These are phyloP conservation scores for Aureoboletus auriporus DNA, from an alignment of 768 basidiomycete genomes.

Conservation along the genomic window DNA sequence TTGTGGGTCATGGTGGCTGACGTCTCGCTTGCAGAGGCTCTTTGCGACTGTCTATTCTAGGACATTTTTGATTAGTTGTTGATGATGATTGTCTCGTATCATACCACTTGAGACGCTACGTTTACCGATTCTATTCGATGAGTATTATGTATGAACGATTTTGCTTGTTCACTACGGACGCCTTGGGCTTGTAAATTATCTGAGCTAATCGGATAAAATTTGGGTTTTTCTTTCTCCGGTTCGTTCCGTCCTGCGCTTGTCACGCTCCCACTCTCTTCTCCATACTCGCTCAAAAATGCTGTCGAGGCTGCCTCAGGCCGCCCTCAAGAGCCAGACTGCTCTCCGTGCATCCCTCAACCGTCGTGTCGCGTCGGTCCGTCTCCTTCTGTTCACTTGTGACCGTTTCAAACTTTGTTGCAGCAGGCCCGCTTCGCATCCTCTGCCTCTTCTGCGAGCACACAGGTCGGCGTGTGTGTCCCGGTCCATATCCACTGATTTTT, in stretches of 20 bases:
- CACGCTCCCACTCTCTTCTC: constrained; percentile 34
- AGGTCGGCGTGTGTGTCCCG: constrained; percentile 46
- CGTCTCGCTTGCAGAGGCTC: constrained; percentile 41
- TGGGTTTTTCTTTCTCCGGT: constrained; percentile 40
- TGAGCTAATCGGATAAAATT: constrained; percentile 10
- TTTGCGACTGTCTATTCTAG: constrained; percentile 70
- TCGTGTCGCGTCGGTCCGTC: constrained; percentile 50
- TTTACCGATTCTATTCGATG: constrained; percentile 10
- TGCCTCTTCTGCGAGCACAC: constrained; percentile 50
- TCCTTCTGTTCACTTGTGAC: constrained; percentile 5
- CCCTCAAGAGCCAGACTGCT: constrained; percentile 56
- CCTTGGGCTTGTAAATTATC: constrained; percentile 30
- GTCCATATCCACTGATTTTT: neutral
- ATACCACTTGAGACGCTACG: constrained; percentile 14
- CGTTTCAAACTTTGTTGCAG: constrained; percentile 13
- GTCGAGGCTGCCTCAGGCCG: constrained; percentile 75
- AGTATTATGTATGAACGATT: constrained; percentile 15
- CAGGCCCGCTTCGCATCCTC: constrained; percentile 75
- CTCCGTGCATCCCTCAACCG: constrained; percentile 43
- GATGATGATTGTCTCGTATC: constrained; percentile 6
- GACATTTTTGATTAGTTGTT: constrained; percentile 5
- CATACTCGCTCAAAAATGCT: constrained; percentile 54
- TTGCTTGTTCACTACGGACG: constrained; percentile 10
- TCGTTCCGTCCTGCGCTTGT: constrained; percentile 42
- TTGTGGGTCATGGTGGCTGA: constrained; percentile 25